Evolutionary conservation across 164 flowering plant species (phyloP).

Genomic region (Taxillus chinensis): DNA sequence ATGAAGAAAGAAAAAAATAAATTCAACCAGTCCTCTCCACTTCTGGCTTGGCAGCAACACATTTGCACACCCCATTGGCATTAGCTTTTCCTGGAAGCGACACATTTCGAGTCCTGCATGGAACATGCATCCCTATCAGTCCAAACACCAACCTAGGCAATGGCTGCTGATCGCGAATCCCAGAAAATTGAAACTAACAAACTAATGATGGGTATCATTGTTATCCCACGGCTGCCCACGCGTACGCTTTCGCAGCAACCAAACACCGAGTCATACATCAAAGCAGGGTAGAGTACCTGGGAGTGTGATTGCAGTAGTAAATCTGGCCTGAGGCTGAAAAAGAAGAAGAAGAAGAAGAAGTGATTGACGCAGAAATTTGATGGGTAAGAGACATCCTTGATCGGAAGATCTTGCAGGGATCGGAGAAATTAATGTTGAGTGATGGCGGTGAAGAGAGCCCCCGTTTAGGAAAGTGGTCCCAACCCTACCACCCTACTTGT

Average conservation of each 20-base stretch:
- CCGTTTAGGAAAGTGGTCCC: too few relatives aligned
- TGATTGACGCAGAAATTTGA: slow-evolving; percentile 28
- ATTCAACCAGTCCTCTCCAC: slow-evolving; percentile 38
- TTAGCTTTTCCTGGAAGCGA: slow-evolving; percentile 18
- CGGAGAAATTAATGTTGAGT: too few relatives aligned
- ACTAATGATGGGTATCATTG: background rate
- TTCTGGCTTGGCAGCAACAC: slow-evolving; percentile 42
- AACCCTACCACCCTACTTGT: too few relatives aligned
- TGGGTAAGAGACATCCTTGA: slow-evolving; percentile 18
- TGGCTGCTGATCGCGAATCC: too few relatives aligned
- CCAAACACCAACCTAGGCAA: too few relatives aligned
- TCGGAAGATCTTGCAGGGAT: background rate
- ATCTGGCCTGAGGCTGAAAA: slow-evolving; percentile 27
- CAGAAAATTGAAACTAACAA: background rate
- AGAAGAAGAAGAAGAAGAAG: slow-evolving; percentile 60
- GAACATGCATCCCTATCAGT: background rate
- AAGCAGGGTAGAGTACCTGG: slow-evolving; percentile 18
- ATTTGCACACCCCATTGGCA: slow-evolving; percentile 22
- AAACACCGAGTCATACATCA: background rate
- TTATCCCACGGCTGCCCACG: too few relatives aligned
- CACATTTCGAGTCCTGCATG: slow-evolving; percentile 25
- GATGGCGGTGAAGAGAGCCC: too few relatives aligned
- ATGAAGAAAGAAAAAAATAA: background rate
- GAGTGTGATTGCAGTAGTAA: slow-evolving; percentile 7
- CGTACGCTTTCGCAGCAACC: background rate